Base-by-base conservation (phyloP, 1,139 yeast species). In the Lodderomyces beijingensis region DNA sequence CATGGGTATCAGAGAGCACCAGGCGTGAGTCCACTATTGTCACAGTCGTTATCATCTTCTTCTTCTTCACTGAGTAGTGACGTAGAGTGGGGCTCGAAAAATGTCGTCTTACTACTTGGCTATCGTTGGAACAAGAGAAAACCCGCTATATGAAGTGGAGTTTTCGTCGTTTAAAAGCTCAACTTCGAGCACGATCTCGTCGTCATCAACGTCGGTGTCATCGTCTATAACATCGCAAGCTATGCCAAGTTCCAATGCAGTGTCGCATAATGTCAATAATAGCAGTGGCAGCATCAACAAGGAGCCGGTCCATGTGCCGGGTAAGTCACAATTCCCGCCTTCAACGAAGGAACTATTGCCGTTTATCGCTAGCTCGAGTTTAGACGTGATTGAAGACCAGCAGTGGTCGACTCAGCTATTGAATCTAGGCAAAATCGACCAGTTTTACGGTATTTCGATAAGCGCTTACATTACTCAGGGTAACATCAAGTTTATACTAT, bases 401-500 rank as follows among this genome's bases (percentile, higher is more conserved):
- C 96, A 88, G 49, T 89, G 95, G 94, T 72, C 77, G 31, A 65
- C 77, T 10, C 75, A 70, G 42, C 68, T 72, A 27, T 66, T 81
- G 52, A 74, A 85, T 49, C 61, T 88, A 41, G 91, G 91, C 30
- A 76, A 77, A 32, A 75, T 91, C 12, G 98, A 91, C 59, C 79
- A 82, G 30, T 91, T 88, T 55, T 86, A 89, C 53, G 93, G 93
- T 3, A 75, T 81, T 42, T 64, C 70, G 37, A 77, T 91, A 14
- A 83, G 87, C 35, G 94, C 93, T 9, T 91, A 79, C 53, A 69
- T 89, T 21, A 87, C 96, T 0, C 91, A 89, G 37, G 94, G 96
- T 3, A 89, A 86, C 49, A 74, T 86, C 44, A 87, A 88, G 51
- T 75, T 91, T 42, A 61, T 93, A 27, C 68, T 93, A 42, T 73